Evolutionary conservation across 331 rosid species (phyloP), one percentile per base, ranked within the genome.

Genomic region (Rosa hybrid): DNA sequence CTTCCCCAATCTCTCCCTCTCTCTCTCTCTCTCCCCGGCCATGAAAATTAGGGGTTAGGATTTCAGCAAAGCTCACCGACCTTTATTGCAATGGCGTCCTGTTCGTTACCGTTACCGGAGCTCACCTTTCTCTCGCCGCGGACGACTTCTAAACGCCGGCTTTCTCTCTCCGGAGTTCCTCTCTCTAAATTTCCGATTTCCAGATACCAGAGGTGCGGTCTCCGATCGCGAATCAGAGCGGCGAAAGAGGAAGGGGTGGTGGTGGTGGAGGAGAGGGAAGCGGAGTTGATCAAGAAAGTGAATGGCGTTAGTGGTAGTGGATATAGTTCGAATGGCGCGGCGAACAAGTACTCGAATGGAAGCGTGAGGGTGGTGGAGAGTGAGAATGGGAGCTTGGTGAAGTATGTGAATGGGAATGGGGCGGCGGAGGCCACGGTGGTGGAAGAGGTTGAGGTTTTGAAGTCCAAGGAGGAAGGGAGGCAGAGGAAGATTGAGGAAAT

Each of bases 401-500:
- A 91, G 89, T 91, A 89, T 80, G 88, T 83, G 21, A 91, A 88
- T 48, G 96, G 90, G n/a, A 89, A 93, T 77, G 48, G 48, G 48
- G 97, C 93, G 25, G 93, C 65, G 18, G 90, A 92, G 27, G 89
- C 84, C 27, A 71, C 59, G 64, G 84, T 78, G 80, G 86, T 50
- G 81, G 90, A 81, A 16, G 92, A 86, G 68, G 80, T 60, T n/a
- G 80, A 69, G 71, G 87, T 77, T 39, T 74, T 84, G 59, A 84
- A 81, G 70, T 50, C 59, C 74, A 85, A 53, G 77, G 98, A 95
- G 88, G 94, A 87, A 75, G 96, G 90, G 53, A 90, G 98, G 92
- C 87, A 87, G 97, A 93, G 76, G 82, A 93, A 90, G 81, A 74
- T 96, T 79, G 99, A 96, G 90, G 97, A 96, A 77, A 92, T 96